Evolutionary conservation across 75 land plant genomes (phyloP).

Genomic region (Larix kaempferi): DNA sequence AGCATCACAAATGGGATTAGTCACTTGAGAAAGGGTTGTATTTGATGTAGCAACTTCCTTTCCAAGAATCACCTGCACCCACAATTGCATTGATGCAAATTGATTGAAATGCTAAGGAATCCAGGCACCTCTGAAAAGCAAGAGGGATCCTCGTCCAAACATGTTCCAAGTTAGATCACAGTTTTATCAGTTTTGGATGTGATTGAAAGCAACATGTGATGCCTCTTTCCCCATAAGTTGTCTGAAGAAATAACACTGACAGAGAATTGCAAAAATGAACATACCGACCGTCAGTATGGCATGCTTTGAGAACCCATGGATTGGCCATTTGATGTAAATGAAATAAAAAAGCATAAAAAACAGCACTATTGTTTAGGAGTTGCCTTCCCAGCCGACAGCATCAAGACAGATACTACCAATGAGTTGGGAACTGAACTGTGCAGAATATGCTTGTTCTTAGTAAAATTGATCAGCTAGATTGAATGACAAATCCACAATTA

Average conservation of each 20-base stretch:
- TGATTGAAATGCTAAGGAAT: neutral
- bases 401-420: too few relatives aligned
- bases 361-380: too few relatives aligned
- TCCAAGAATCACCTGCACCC: constrained; percentile 75
- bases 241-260: constrained; percentile 89
- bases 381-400: too few relatives aligned
- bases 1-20: constrained; percentile 91
- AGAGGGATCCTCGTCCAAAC: neutral
- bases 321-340: too few relatives aligned
- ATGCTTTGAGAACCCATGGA: too few relatives aligned
- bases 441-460: too few relatives aligned
- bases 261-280: too few relatives aligned
- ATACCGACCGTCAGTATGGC: too few relatives aligned
- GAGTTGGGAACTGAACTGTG: too few relatives aligned
- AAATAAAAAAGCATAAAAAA: too few relatives aligned
- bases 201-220: constrained; percentile 93
- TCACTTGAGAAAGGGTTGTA: constrained; percentile 83
- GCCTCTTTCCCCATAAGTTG: constrained; percentile 86
- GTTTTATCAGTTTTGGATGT: constrained; percentile 80
- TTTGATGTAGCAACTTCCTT: constrained; percentile 91
- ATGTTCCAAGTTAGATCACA: neutral
- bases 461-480: too few relatives aligned
- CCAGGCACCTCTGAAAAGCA: neutral
- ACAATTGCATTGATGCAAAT: neutral
- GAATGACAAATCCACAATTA: too few relatives aligned